Evolutionary conservation across 75 land plant species (phyloP).

Genomic region (Sequoiadendron giganteum): DNA sequence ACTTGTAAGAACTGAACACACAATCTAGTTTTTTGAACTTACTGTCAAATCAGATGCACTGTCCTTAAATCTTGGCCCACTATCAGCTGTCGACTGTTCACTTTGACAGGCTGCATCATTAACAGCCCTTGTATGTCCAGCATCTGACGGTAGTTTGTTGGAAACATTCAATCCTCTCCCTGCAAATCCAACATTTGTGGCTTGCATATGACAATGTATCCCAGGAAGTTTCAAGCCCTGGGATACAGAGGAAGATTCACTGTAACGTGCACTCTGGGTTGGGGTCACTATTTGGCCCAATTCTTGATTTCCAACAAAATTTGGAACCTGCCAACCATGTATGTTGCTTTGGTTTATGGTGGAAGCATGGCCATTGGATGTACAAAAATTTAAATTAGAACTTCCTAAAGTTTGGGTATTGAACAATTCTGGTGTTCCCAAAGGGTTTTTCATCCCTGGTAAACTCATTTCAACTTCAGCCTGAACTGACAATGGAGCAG

Average conservation of each 20-base stretch:
- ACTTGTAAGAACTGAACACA: neutral
- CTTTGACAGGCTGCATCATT: neutral
- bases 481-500: slow-evolving; percentile 2
- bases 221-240: slow-evolving; percentile 11
- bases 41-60: neutral
- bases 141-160: neutral
- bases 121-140: neutral
- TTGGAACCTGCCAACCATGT: slow-evolving; percentile 2
- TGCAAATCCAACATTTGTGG: neutral
- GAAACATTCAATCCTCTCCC: neutral
- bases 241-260: neutral
- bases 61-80: slow-evolving; percentile 7
- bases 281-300: neutral
- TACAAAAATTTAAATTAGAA: neutral
- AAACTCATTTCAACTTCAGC: slow-evolving; percentile 3
- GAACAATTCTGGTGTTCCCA: slow-evolving; percentile 1
- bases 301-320: neutral
- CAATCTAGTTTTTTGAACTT: neutral
- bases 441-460: slow-evolving; percentile 3
- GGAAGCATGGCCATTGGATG: neutral
- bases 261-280: neutral
- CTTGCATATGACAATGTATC: neutral
- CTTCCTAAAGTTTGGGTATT: neutral
- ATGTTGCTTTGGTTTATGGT: neutral
- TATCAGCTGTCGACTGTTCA: slow-evolving; percentile 7